Conservation (phyloP, 2,329 filamentous ascomycete genomes). For the Neopestalotiopsis rosae region DNA sequence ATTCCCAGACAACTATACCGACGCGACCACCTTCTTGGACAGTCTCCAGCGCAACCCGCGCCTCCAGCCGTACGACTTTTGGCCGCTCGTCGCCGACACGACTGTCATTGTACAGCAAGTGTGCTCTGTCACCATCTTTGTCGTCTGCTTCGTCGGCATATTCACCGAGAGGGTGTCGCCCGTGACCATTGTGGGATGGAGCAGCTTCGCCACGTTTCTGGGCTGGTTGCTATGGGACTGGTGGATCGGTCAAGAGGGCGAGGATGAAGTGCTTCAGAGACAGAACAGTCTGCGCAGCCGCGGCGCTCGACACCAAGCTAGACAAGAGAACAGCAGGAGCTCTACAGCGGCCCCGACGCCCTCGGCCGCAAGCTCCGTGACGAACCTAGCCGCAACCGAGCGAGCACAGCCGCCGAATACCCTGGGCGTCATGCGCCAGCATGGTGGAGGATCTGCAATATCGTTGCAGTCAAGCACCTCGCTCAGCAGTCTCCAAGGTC, state of each 20-base stretch:
- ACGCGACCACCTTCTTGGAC: conserved; percentile 94
- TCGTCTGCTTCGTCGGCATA: conserved; percentile 92
- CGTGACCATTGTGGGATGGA: conserved; percentile 85
- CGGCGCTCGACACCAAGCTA: conserved; percentile 35
- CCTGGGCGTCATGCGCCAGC: conserved; percentile 45
- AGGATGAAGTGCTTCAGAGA: conserved; percentile 44
- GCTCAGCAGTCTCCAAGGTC: conserved; percentile 35
- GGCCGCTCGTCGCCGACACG: conserved; percentile 92
- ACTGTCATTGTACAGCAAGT: conserved; percentile 98
- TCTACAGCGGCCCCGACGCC: conserved; percentile 32
- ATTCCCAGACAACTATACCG: conserved; percentile 98
- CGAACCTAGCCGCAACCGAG: conserved; percentile 43
- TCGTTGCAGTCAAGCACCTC: conserved; percentile 56
- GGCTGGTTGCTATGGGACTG: conserved; percentile 93
- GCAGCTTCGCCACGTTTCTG: conserved; percentile 79
- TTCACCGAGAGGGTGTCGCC: conserved; percentile 87
- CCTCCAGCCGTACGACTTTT: conserved; percentile 95
- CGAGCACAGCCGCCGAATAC: conserved; percentile 35
- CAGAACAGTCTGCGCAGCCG: conserved; percentile 43
- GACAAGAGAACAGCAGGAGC: conserved; percentile 31
- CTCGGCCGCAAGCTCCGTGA: conserved; percentile 52
- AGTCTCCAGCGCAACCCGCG: conserved; percentile 94
- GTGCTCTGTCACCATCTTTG: conserved; percentile 91
- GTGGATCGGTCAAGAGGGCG: conserved; percentile 79
- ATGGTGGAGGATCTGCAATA: conserved; percentile 58